phyloP scores from a whole-genome alignment of 2,329 filamentous ascomycete genomes.

The Mollisia scopiformis region DNA sequence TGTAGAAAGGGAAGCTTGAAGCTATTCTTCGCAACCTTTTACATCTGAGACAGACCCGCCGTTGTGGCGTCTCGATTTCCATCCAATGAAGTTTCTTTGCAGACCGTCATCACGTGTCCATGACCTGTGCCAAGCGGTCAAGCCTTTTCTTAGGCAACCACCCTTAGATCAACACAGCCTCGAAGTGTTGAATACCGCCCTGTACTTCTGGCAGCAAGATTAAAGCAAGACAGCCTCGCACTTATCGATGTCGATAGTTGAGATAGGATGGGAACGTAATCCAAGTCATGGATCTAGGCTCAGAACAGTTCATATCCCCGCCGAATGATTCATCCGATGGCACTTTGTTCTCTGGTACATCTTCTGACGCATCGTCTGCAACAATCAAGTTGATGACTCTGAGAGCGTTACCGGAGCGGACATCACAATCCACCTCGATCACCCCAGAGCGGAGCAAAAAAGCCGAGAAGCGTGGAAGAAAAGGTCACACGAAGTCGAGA shows the following conservation, averaged over 20 bases:
- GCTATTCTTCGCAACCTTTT: too few relatives aligned
- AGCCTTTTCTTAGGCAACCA: slow-evolving; percentile 5
- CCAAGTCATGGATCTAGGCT: not conserved
- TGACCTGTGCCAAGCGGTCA: not conserved
- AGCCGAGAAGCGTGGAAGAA: slow-evolving; percentile 21
- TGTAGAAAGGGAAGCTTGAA: too few relatives aligned
- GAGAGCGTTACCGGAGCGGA: not conserved
- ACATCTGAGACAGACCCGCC: too few relatives aligned
- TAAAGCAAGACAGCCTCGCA: not conserved
- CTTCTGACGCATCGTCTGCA: not conserved
- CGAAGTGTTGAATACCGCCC: not conserved
- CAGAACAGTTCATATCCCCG: not conserved
- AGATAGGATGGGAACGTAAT: not conserved
- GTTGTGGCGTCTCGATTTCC: not conserved
- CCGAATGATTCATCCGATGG: not conserved
- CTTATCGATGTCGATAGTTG: not conserved
- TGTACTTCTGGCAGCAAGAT: not conserved
- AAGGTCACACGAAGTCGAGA: slow-evolving; percentile 67
- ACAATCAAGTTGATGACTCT: not conserved
- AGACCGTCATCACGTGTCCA: not conserved
- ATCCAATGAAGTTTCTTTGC: not conserved
- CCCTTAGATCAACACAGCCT: slow-evolving; percentile 1
- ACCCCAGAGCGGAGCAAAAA: not conserved
- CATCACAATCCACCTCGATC: not conserved
- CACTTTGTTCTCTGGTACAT: not conserved